These are phyloP conservation scores for Marasmius oreades DNA, from an alignment of 1,284 basidiomycete genomes.

Conservation along the genomic window DNA sequence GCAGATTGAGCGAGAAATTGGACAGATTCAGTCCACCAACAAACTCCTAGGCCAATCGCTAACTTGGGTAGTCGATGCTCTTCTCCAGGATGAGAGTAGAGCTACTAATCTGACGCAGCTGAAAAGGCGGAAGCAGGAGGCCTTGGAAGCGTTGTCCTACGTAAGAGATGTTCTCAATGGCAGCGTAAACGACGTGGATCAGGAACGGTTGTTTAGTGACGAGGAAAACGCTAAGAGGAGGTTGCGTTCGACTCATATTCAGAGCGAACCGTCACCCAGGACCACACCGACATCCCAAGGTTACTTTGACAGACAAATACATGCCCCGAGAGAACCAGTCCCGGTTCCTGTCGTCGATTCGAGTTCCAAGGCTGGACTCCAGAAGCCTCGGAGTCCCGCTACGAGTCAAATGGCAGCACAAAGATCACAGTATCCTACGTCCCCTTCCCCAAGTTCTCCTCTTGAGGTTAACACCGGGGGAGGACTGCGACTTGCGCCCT, in stretches of 20 bases:
- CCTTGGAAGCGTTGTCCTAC: constrained; percentile 69
- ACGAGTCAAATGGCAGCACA: background rate
- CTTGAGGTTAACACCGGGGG: constrained; percentile 14
- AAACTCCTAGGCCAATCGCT: constrained; percentile 63
- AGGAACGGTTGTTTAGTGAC: constrained; percentile 58
- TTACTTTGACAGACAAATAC: constrained; percentile 11
- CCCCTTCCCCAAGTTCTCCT: constrained; percentile 8
- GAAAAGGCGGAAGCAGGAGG: constrained; percentile 54
- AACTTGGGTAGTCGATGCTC: constrained; percentile 64
- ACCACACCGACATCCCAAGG: background rate
- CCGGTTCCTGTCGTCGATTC: constrained; percentile 18
- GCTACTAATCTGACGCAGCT: constrained; percentile 34
- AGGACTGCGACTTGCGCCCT: constrained; percentile 33
- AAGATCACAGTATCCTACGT: background rate
- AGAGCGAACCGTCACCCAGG: constrained; percentile 9
- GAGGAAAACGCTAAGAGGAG: constrained; percentile 35
- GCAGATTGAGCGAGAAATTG: constrained; percentile 63
- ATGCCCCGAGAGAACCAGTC: constrained; percentile 16
- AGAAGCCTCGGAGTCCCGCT: background rate
- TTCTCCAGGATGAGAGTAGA: constrained; percentile 55
- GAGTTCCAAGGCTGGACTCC: constrained; percentile 9
- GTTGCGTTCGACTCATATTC: constrained; percentile 18
- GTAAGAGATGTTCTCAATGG: constrained; percentile 69
- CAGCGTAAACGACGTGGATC: constrained; percentile 50
- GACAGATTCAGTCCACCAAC: constrained; percentile 49